Base-by-base conservation (phyloP, 306 rosid species). In the Medicago arabica region DNA sequence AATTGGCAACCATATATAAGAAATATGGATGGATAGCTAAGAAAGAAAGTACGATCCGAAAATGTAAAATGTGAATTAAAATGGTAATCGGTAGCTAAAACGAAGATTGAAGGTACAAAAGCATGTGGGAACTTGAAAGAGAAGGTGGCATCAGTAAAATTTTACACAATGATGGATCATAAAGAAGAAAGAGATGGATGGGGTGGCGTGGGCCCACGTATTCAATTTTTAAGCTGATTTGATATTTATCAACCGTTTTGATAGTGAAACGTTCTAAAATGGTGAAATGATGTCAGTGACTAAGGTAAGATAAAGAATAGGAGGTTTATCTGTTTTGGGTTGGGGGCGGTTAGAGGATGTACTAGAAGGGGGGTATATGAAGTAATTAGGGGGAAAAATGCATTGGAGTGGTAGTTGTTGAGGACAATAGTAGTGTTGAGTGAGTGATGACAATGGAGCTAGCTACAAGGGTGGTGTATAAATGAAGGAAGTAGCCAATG, bases 21-120 rank as follows among this genome's bases (percentile, higher is more conserved):
- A 78, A 54, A 60, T 15, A 8, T 59, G 1, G 36, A 69, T 11
- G 63, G 64, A 43, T 46, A 74, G 72, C 40, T 25, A n/a, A 23
- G 50, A 13, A 55, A 13, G 15, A 16, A 68, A 69, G 77, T 72
- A 76, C 74, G 4, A 51, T 59, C 49, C 4, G 14, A 76, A 31
- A 55, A 21, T 43, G 67, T 63, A 53, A 53, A 66, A 39, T 36
- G 38, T 46, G 83, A 68, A 36, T 76, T 38, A 51, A 76, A 81
- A 81, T 44, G 74, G 83, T 63, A 81, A 74, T 38, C 38, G n/a
- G 67, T 38, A 40, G 83, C 69, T 75, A 57, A 66, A 78, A 77
- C 49, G 63, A 81, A 81, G 75, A 64, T 74, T 60, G n/a, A 15
- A 43, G 76, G 79, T 75, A 80, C 70, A 80, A 71, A 1, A 73